A percentile compares a stretch with the other conserved stretches of the same genome.
These are phyloP conservation scores for Zelopaecilomyces penicillatus DNA, from an alignment of 2,329 filamentous ascomycete species.

Conservation along the genomic window DNA sequence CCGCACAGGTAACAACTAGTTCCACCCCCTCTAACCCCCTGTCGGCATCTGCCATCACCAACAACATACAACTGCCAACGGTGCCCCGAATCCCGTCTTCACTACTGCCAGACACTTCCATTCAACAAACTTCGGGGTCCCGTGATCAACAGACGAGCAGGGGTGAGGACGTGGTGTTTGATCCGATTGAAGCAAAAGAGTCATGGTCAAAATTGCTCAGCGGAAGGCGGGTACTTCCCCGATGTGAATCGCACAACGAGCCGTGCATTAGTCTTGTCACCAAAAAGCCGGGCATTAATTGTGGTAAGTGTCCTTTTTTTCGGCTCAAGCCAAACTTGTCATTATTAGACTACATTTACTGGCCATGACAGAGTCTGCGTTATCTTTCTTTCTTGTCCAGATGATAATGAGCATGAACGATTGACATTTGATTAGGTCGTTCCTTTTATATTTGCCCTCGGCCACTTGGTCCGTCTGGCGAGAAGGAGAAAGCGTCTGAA, in stretches of 20 bases:
- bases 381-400: neutral
- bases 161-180: conserved; percentile 40
- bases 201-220: conserved; percentile 75
- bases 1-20: no score
- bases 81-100: no score
- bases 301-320: conserved; percentile 38
- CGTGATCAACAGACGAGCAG: no score
- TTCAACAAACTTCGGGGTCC: no score
- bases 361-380: neutral
- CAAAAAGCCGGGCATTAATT: conserved; percentile 84
- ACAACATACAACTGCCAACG: neutral
- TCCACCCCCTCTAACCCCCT: neutral
- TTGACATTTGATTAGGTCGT: conserved; percentile 32
- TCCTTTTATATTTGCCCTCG: conserved; percentile 58
- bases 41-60: neutral
- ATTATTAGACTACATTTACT: neutral
- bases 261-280: conserved; percentile 76
- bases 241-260: conserved; percentile 74
- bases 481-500: conserved; percentile 74
- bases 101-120: no score
- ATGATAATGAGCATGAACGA: neutral
- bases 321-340: no score
- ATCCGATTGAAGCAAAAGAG: conserved; percentile 66
- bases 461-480: conserved; percentile 75
- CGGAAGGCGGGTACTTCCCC: conserved; percentile 62